Conservation (phyloP, 169 alveolate genomes). For the Eimeria tenella region DNA sequence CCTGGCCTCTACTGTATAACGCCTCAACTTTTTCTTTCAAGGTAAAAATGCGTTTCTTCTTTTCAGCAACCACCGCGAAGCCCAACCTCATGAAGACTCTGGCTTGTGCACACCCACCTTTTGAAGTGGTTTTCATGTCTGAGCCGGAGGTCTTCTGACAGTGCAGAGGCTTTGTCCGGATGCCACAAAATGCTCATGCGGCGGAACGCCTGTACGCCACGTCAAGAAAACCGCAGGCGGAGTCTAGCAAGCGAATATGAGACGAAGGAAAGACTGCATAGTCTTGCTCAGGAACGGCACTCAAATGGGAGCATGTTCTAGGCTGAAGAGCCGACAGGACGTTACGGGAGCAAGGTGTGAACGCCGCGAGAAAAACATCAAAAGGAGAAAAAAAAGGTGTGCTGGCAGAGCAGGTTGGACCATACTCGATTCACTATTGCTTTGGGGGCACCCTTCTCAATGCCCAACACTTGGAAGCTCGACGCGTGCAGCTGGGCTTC, state of each 20-base stretch:
- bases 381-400: background rate
- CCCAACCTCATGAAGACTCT: background rate
- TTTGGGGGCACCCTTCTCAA: conserved; percentile 72
- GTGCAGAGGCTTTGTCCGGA: conserved; percentile 75
- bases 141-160: conserved; percentile 66
- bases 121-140: conserved; percentile 75
- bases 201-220: conserved; percentile 67
- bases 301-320: background rate
- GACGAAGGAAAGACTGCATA: background rate
- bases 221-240: background rate
- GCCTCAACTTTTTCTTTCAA: too few relatives aligned
- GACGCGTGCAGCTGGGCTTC: conserved; percentile 76
- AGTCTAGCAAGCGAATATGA: background rate
- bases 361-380: background rate
- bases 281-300: background rate
- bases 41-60: too few relatives aligned
- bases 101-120: conserved; percentile 4
- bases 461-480: conserved; percentile 75
- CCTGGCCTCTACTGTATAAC: too few relatives aligned
- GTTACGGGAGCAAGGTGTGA: background rate
- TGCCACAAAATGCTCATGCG: conserved; percentile 73
- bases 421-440: conserved; percentile 73
- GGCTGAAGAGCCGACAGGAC: background rate
- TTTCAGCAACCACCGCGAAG: background rate
- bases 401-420: background rate